Evolutionary conservation across 139 green algal genomes (phyloP).

Genomic region (Limnomonas spitsbergensis): DNA sequence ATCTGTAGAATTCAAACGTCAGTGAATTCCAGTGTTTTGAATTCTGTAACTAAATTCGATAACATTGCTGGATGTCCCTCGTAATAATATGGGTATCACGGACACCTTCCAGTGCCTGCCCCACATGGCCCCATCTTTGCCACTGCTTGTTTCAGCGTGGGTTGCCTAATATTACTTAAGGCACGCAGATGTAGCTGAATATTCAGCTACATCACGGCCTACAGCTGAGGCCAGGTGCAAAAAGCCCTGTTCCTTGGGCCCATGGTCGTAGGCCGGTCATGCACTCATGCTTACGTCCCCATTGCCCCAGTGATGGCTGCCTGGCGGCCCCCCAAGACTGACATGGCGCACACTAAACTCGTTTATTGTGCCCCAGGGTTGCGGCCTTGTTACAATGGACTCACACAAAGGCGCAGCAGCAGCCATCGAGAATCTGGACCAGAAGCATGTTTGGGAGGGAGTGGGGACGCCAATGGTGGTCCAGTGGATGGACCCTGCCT

Average conservation of each 20-base stretch:
- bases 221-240: background rate
- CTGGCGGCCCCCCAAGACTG: too few species aligned
- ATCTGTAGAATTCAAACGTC: too few species aligned
- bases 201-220: too few species aligned
- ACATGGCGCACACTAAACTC: background rate
- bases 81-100: too few species aligned
- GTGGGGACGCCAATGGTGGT: conserved; percentile 62
- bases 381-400: conserved; percentile 57
- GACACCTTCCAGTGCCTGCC: too few species aligned
- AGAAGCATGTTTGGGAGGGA: conserved; percentile 43
- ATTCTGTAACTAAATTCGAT: too few species aligned
- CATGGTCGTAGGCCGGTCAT: too few species aligned
- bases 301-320: too few species aligned
- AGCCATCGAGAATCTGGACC: conserved; percentile 46
- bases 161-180: background rate
- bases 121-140: conserved; percentile 44
- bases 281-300: background rate
- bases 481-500: conserved; percentile 61
- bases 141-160: background rate
- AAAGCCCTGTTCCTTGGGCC: too few species aligned
- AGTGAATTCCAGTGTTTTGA: too few species aligned
- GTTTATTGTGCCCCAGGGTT: conserved; percentile 35
- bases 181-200: background rate
- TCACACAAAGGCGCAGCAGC: conserved; percentile 39
- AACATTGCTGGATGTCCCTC: too few species aligned